phyloP scores from a whole-genome alignment of 345 rosid species.

The Mallotus nudiflorus region DNA sequence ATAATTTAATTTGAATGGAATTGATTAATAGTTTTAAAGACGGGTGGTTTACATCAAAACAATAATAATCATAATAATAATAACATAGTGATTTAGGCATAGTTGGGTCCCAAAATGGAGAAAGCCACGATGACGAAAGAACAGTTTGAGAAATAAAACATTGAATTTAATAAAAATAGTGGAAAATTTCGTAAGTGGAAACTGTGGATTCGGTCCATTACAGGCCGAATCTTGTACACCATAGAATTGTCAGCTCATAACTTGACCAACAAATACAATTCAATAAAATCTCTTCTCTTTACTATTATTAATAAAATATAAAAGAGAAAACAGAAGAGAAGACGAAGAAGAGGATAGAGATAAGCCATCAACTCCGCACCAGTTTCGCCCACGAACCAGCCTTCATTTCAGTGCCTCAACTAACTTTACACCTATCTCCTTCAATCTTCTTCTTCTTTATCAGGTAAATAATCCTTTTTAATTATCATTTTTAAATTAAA shows the following conservation, averaged over 20 bases:
- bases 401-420: constrained; percentile 39
- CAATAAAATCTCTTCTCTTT: too few relatives aligned
- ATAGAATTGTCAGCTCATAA: constrained; percentile 23
- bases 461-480: too few relatives aligned
- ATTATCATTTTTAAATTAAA: too few relatives aligned
- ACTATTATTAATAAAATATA: not conserved
- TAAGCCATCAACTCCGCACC: constrained; percentile 47
- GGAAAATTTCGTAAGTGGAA: constrained; percentile 6
- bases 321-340: not conserved
- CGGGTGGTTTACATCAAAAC: too few relatives aligned
- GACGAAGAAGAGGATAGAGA: constrained; percentile 14
- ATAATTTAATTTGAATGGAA: too few relatives aligned
- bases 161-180: too few relatives aligned
- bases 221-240: constrained; percentile 3
- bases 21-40: too few relatives aligned
- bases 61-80: too few relatives aligned
- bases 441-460: not conserved
- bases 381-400: constrained; percentile 45
- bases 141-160: too few relatives aligned
- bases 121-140: not conserved
- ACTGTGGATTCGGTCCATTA: constrained; percentile 28
- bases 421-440: constrained; percentile 15
- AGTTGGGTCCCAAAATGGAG: not conserved
- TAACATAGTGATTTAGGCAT: too few relatives aligned
- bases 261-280: too few relatives aligned